Base-by-base conservation (phyloP, 441 rosid species). In the Melastoma candidum region DNA sequence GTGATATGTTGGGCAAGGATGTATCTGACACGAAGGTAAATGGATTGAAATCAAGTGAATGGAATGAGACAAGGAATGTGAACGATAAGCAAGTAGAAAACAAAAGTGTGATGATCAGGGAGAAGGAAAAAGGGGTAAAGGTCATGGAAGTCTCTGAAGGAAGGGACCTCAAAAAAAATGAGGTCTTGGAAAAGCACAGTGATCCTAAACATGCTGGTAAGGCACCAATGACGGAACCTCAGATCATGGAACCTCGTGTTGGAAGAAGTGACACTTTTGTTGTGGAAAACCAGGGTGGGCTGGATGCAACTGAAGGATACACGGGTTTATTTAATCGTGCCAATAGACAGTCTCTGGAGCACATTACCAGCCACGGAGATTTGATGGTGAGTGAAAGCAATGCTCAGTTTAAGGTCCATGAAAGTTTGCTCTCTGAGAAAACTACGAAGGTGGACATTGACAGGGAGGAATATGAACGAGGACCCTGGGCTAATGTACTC, bases 401-500 rank as follows among this genome's bases (percentile, higher is more conserved):
- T 45, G 70, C 65, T 13, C 60, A 43, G 49, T 53, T 61, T 24
- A 45, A 55, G 57, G 73, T 3, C 53, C 60, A 46, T 6, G 70
- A 63, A 60, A 57, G 51, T 49, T 32, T 4, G 41, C 41, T 32
- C 41, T 32, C 5, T 32, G 49, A 25, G 54, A 58, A 58, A 47
- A 49, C 24, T 24, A 7, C 12, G 25, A 36, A 36, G 46, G 54
- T 48, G 61, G n/a, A n/a, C n/a, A 26, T 7, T 45, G 61, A 59
- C 56, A 29, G 36, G 55, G 61, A 57, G 5, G 76, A 57, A 32
- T 44, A 44, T 54, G 73, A 66, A 47, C 61, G 54, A 48, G 77
- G 64, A 57, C 68, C 63, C 62, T 59, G 64, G 39, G 69, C 69
- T 61, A 76, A 61, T 49, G 61, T 17, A 49, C 71, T 63, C 66